Base-by-base conservation (phyloP, 1,139 yeast species). In the Nakaseomyces kungkrabaensis region DNA sequence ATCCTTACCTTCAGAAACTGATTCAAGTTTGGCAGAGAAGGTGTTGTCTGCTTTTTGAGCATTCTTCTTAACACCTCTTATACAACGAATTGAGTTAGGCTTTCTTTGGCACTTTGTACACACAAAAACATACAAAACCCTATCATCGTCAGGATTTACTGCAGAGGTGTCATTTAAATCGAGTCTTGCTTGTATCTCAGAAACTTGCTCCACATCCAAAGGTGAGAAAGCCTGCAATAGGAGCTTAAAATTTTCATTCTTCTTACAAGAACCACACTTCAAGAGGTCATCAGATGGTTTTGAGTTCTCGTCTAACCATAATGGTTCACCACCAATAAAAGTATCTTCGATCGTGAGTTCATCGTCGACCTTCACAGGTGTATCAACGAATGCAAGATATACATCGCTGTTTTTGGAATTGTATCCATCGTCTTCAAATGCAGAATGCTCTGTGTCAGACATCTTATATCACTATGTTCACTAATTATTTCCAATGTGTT, bases 151-250 rank as follows among this genome's bases (percentile, higher is more conserved):
- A n/a, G 81, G 75, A 37, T 76, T 77, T n/a, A 62, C 51, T 38
- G 54, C 53, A 9, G 50, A 47, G 47, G 55, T 48, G 38, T 57
- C 55, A 10, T 48, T 38, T 3, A 55, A 25, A 24, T 50, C 53
- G 3, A 50, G 27, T 25, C 51, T 50, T 13, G 37, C 24, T 48
- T 58, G 63, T 7, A 61, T 48, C 5, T 54, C 56, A 25, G 55
- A 56, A 34, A 62, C 56, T 48, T 58, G 63, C 22, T 59, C 67
- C 17, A 49, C 51, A 31, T 81, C 86, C 45, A 87, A 66, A 1
- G 95, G 94, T 1, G 96, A 84, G 67, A 76, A 83, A 1, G 92
- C 84, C 65, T 92, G 97, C 2, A 82, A 68, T 38, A 89, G 70
- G 47, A 90, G 68, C 7, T 86, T 80, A 83, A 88, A 73, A 33